Base-by-base conservation (phyloP, 2,329 filamentous ascomycete genomes). In the Gaeumannomyces tritici region DNA sequence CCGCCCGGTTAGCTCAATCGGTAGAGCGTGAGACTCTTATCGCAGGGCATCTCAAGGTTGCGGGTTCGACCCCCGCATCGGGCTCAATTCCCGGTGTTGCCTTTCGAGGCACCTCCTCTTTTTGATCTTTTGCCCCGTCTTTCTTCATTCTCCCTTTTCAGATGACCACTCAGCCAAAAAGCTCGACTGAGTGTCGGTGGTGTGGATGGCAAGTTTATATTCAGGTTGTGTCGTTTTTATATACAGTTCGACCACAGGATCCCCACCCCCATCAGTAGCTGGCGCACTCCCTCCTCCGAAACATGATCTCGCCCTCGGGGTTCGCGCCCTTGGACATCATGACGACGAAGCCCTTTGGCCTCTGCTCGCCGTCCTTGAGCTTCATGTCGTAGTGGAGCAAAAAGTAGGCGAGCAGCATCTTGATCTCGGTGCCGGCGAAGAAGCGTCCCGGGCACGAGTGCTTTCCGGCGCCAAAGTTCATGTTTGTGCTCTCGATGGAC, bases 21-120 rank as follows among this genome's bases (percentile, higher is more conserved):
- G 82, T 87, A 88, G 85, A 88, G 84, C 84, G 84, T 87, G 80
- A 86, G 84, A 87, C 85, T 87, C 85, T 83, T 83, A 83, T 12
- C 12, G 33, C 33, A 15, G 18, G 35, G 35, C 35, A 80, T 69
- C 68, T 68, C 65, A 69, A 69, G 68, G 68, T 69, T 69, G 68
- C 67, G 68, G 68, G 68, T 69, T 69, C 68, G 78, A 79, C 76
- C 77, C 77, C 78, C 77, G 76, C 76, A 74, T 77, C 69, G 73
- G 75, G 75, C 75, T 77, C 73, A 75, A 75, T 71, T 75, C 73
- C 74, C 67, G 71, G 74, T 74, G 72, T n/a, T 70, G 54, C 54
- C 42, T 51, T 42, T 42, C 35, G 35, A n/a, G n/a, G n/a, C n/a
- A 15, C 35, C 35, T 42, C 15, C 35, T 42, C 4, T 42, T 42